These are phyloP conservation scores for Penicillium sp. DNA, from an alignment of 2,329 filamentous ascomycete species.

Conservation along the genomic window DNA sequence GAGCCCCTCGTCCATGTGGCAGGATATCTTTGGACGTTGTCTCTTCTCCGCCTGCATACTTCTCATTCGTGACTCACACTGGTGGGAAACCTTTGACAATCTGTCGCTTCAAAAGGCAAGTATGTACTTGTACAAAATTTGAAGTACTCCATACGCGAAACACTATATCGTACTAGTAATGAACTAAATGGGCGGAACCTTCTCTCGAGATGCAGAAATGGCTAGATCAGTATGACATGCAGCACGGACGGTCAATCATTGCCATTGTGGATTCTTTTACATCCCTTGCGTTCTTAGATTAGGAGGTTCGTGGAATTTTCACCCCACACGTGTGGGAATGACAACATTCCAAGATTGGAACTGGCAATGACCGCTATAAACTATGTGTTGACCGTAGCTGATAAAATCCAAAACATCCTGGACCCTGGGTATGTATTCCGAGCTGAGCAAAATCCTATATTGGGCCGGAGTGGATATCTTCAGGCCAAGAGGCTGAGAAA, in stretches of 20 bases:
- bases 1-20: slow-evolving; percentile 16
- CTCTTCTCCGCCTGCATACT: slow-evolving; percentile 7
- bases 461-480: background rate
- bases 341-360: background rate
- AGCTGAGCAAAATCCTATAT: background rate
- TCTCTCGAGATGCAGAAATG: background rate
- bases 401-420: background rate
- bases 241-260: slow-evolving; percentile 21
- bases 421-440: background rate
- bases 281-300: slow-evolving; percentile 20
- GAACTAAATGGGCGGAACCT: slow-evolving; percentile 1
- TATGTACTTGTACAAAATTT: background rate
- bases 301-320: background rate
- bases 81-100: background rate
- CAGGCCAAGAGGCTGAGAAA: background rate
- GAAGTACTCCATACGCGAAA: background rate
- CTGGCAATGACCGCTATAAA: background rate
- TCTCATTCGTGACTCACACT: slow-evolving; percentile 2
- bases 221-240: slow-evolving; percentile 22
- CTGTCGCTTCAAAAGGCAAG: background rate
- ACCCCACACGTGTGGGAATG: slow-evolving; percentile 13
- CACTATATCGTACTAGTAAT: background rate
- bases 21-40: slow-evolving; percentile 15
- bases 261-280: slow-evolving; percentile 5
- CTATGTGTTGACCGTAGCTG: background rate